Evolutionary conservation across 305 asterid genomes (phyloP), one percentile per base, ranked within the genome.

Genomic region (Caryopteris hybrid): DNA sequence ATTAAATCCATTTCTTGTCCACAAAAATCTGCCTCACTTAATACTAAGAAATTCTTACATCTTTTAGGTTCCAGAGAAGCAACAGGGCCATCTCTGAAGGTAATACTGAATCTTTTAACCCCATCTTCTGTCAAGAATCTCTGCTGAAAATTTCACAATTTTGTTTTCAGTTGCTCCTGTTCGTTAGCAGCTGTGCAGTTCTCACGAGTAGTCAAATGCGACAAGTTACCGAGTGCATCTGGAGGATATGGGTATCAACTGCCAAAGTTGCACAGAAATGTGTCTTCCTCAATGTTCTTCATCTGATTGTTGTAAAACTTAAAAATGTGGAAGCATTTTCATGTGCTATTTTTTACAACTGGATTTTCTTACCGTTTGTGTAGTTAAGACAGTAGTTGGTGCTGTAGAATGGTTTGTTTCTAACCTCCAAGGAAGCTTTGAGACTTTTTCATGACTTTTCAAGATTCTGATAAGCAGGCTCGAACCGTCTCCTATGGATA

Each of bases 51-150:
- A 20, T 29, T n/a, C 51, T 50, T 41, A 13, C 29, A 14, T 29
- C 31, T 0, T 13, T 51, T 74, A 83, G 88, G 68, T 83, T 77
- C 62, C 88, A 83, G 56, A 71, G 84, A 74, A 64, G 88, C 72
- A 83, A 75, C 65, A 71, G 52, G 22, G 76, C 86, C 1, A 83
- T 81, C 43, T 81, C 83, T 22, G 88, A 81, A 78, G 88, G 88
- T 83, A 58, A 56, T 56, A n/a, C 18, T 25, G 31, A n/a, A n/a
- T 25, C 4, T 25, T 4, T 25, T 25, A 25, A 25, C 4, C 31
- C 31, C 4, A 25, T 1, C 2, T 25, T 25, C 31, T 25, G 4
- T 25, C 31, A 25, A 25, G 31, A 25, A 25, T 25, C 2, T 25
- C 3, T 25, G 31, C 31, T 25, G 2, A 25, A 25, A 25, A 25